Conservation (phyloP, 169 alveolate genomes). For the Eimeria praecox region DNA sequence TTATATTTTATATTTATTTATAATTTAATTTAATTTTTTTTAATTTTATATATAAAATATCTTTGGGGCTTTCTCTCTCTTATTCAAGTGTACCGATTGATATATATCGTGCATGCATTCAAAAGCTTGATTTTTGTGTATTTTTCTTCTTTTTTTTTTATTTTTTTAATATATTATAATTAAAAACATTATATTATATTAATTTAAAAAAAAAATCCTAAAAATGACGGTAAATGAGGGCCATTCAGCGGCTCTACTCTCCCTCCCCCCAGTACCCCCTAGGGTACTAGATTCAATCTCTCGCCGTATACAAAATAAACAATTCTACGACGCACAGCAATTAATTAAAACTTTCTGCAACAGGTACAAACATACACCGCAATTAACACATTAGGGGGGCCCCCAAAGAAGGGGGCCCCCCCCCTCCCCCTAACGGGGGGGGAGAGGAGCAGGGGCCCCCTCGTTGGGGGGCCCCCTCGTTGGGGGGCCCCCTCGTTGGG, state of each 20-base stretch:
- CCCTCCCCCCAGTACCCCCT: not conserved
- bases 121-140: too few species aligned
- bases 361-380: not conserved
- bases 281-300: not conserved
- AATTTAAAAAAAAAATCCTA: too few species aligned
- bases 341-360: not conserved
- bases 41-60: too few species aligned
- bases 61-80: too few species aligned
- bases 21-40: too few species aligned
- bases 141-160: too few species aligned
- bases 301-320: not conserved
- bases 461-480: not conserved
- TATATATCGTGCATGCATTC: too few species aligned
- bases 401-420: not conserved
- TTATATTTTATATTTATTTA: too few species aligned
- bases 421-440: not conserved
- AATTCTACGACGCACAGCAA: constrained; percentile 22
- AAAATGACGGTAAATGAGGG: not conserved
- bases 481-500: not conserved
- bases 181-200: too few species aligned
- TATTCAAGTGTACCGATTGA: too few species aligned
- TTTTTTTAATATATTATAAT: too few species aligned
- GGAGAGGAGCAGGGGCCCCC: not conserved
- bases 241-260: not conserved
- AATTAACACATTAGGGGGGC: too few species aligned